A percentile compares a stretch with the other conserved stretches of the same genome.
Evolutionary conservation across 2,329 filamentous ascomycete species (phyloP).

Genomic region (Colletotrichum spinosum): DNA sequence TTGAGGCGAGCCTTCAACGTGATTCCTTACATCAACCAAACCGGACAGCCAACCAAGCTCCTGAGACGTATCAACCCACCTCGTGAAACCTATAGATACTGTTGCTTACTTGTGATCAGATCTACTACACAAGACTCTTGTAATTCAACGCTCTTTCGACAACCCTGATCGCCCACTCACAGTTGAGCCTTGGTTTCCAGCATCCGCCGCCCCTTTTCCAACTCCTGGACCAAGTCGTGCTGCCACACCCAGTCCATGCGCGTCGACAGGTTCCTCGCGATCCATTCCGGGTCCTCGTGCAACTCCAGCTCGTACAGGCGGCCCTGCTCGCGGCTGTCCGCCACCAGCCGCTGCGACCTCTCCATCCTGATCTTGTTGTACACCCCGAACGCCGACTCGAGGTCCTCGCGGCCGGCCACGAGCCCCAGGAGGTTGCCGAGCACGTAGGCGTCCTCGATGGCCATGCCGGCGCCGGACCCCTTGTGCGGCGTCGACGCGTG

Average conservation of each 20-base stretch:
- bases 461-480: constrained; percentile 41
- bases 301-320: constrained; percentile 32
- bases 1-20: too few relatives aligned
- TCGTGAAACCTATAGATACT: neutral
- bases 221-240: constrained; percentile 24
- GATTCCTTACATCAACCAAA: too few relatives aligned
- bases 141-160: neutral
- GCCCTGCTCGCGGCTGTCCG: constrained; percentile 27
- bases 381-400: constrained; percentile 35
- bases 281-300: constrained; percentile 23
- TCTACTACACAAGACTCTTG: too few relatives aligned
- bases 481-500: constrained; percentile 43
- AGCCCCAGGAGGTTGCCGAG: constrained; percentile 34
- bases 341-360: constrained; percentile 22
- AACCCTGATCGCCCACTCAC: neutral
- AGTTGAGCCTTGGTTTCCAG: constrained; percentile 15
- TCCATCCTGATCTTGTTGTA: constrained; percentile 32
- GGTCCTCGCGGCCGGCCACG: constrained; percentile 7
- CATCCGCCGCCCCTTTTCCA: constrained; percentile 9
- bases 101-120: too few relatives aligned
- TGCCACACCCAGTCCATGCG: constrained; percentile 34
- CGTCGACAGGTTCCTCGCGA: constrained; percentile 15
- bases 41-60: neutral
- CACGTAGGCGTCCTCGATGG: constrained; percentile 42
- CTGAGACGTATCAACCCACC: neutral